Evolutionary conservation across 2,329 filamentous ascomycete species (phyloP).

Genomic region (Botrytis galanthina): DNA sequence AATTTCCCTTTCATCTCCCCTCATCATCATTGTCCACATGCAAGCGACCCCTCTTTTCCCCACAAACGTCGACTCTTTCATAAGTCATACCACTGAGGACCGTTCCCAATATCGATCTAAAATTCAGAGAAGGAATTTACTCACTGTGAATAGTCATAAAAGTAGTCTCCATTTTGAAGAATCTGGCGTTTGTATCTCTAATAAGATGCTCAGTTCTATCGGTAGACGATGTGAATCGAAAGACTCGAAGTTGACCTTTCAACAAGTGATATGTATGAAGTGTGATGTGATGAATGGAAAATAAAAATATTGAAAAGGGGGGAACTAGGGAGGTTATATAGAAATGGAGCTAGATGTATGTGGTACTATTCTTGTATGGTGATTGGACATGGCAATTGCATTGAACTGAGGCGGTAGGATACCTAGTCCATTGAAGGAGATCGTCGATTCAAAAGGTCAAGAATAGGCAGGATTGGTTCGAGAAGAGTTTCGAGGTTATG

Average conservation of each 20-base stretch:
- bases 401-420: neutral
- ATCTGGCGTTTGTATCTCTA: constrained; percentile 39
- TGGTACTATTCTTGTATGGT: neutral
- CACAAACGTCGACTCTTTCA: neutral
- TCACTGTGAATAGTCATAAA: constrained; percentile 90
- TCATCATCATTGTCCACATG: neutral
- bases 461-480: neutral
- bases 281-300: neutral
- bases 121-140: constrained; percentile 37
- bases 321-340: neutral
- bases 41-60: neutral
- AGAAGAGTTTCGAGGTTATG: neutral
- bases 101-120: neutral
- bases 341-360: neutral
- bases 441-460: neutral
- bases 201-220: constrained; percentile 39
- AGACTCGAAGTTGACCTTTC: neutral
- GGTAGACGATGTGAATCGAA: constrained; percentile 18
- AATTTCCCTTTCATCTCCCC: neutral
- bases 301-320: neutral
- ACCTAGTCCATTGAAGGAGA: neutral
- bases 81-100: neutral
- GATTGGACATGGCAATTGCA: neutral
- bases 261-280: neutral
- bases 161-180: constrained; percentile 69